Conservation (phyloP, 2,329 filamentous ascomycete species). For the Fusarium begoniae region DNA sequence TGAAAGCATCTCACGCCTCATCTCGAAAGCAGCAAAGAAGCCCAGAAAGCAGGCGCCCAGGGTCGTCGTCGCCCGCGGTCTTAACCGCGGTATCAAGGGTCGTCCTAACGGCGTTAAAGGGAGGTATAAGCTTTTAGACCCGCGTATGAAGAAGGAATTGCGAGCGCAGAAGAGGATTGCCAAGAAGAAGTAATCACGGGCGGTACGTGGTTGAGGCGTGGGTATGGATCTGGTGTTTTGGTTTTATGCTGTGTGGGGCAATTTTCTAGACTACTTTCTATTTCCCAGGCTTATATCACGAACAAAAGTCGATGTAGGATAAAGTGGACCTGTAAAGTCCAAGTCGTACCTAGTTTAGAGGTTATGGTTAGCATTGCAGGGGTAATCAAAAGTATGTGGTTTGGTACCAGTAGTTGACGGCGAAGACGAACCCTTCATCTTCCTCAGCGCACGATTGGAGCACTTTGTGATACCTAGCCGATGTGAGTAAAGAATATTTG, state of each 20-base stretch:
- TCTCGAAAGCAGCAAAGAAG: conserved; percentile 86
- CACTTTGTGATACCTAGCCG: conserved; percentile 79
- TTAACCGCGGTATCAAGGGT: conserved; percentile 86
- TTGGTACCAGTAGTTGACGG: conserved; percentile 81
- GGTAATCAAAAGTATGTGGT: neutral
- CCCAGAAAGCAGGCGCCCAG: conserved; percentile 82
- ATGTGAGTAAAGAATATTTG: too few species aligned
- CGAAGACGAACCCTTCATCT: conserved; percentile 77
- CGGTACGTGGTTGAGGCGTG: neutral
- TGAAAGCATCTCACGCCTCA: conserved; percentile 80
- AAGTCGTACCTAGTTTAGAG: conserved; percentile 74
- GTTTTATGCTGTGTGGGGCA: conserved; percentile 16
- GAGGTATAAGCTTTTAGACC: conserved; percentile 85
- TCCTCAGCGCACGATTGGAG: conserved; percentile 73
- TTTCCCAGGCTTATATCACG: conserved; percentile 47
- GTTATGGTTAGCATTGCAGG: conserved; percentile 2
- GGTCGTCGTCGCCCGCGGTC: conserved; percentile 86
- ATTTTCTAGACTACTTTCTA: conserved; percentile 3
- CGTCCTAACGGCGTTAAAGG: conserved; percentile 93
- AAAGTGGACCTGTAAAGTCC: conserved; percentile 76
- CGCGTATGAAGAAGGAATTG: conserved; percentile 71
- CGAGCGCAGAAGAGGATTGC: conserved; percentile 80
- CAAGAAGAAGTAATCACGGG: conserved; percentile 66
- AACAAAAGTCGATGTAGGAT: conserved; percentile 67
- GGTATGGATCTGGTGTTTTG: conserved; percentile 23